Conservation (phyloP, 73 alveolate species). For the Paramecium bursaria region DNA sequence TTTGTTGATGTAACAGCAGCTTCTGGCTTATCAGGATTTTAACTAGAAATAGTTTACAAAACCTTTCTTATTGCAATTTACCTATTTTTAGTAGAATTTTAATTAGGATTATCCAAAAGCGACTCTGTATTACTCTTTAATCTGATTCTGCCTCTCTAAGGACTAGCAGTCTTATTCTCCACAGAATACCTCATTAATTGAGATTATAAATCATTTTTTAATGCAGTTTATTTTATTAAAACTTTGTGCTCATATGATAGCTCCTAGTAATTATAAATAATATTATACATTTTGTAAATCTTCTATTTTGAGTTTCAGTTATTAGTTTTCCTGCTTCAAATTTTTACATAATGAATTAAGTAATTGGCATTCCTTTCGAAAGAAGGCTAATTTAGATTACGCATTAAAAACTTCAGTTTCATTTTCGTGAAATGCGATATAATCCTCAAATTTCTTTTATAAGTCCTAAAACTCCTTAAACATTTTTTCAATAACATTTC, state of each 20-base stretch:
- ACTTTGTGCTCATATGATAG: not conserved
- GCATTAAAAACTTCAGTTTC: slow-evolving; percentile 37
- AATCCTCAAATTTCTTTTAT: slow-evolving; percentile 9
- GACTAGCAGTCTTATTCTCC: no score
- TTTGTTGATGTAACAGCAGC: no score
- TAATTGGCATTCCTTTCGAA: slow-evolving; percentile 35
- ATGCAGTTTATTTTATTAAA: not conserved
- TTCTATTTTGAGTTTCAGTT: not conserved
- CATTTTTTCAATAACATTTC: slow-evolving; percentile 14
- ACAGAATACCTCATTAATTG: no score
- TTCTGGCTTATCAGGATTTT: no score
- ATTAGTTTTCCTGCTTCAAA: not conserved
- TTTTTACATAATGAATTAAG: slow-evolving; percentile 15
- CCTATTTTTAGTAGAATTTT: no score
- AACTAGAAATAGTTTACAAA: no score
- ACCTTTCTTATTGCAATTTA: no score
- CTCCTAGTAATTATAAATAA: not conserved
- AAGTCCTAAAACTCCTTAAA: not conserved
- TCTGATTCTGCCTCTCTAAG: no score
- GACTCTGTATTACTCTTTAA: no score
- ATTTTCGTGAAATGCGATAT: slow-evolving; percentile 15
- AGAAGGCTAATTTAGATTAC: slow-evolving; percentile 11
- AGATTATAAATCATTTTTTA: not conserved
- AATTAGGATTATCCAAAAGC: no score
- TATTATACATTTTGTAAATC: slow-evolving; percentile 23